phyloP scores from a whole-genome alignment of 306 rosid genomes.

The Leucaena leucocephala region DNA sequence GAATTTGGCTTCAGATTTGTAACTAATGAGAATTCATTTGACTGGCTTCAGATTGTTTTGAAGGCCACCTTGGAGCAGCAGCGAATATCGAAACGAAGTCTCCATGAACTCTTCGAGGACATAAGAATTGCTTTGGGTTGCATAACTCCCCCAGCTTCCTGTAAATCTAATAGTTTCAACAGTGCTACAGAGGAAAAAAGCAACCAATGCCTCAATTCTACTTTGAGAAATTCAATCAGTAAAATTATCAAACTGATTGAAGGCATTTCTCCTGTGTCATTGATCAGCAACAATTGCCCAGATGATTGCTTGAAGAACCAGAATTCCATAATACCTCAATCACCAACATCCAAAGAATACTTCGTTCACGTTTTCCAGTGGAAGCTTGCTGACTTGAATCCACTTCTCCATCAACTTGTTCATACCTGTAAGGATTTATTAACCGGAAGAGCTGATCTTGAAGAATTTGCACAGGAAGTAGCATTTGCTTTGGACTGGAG shows the following conservation, averaged over 20 bases:
- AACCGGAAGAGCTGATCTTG: slow-evolving; percentile 53
- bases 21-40: slow-evolving; percentile 52
- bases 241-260: slow-evolving; percentile 62
- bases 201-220: slow-evolving; percentile 21
- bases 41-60: slow-evolving; percentile 84
- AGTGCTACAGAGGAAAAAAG: slow-evolving; percentile 13
- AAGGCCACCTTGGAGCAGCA: slow-evolving; percentile 54
- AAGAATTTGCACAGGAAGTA: slow-evolving; percentile 54
- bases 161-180: slow-evolving; percentile 36
- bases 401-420: slow-evolving; percentile 55
- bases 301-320: slow-evolving; percentile 46
- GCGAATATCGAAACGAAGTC: slow-evolving; percentile 49
- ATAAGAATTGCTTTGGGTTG: slow-evolving; percentile 55
- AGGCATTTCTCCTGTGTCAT: slow-evolving; percentile 55
- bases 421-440: slow-evolving; percentile 57
- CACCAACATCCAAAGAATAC: slow-evolving; percentile 54
- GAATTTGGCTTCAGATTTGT: slow-evolving; percentile 32
- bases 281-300: slow-evolving; percentile 36
- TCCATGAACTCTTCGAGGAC: slow-evolving; percentile 53
- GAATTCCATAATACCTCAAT: slow-evolving; percentile 41
- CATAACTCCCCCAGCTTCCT: slow-evolving; percentile 30
- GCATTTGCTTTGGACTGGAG: slow-evolving; percentile 72
- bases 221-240: slow-evolving; percentile 45
- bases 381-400: slow-evolving; percentile 63
- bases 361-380: slow-evolving; percentile 71